phyloP scores from a whole-genome alignment of 257 asterid species.

The Echites panduratus region DNA sequence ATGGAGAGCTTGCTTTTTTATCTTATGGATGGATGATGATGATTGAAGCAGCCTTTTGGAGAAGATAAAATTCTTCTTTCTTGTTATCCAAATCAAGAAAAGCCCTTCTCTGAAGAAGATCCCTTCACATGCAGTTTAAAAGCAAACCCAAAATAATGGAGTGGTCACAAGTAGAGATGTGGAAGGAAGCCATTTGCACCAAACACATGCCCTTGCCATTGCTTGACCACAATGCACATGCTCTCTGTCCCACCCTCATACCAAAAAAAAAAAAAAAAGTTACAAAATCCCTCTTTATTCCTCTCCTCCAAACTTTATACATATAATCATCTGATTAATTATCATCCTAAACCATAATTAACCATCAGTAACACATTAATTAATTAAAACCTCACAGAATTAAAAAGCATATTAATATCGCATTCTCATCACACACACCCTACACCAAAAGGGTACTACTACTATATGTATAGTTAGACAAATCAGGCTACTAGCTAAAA shows the following conservation, averaged over 20 bases:
- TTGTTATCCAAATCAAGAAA: constrained; percentile 12
- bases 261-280: not conserved
- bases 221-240: constrained; percentile 39
- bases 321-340: constrained; percentile 10
- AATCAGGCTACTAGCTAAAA: not conserved
- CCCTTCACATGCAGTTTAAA: constrained; percentile 17
- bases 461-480: constrained; percentile 17
- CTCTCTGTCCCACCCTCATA: constrained; percentile 24
- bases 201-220: constrained; percentile 25
- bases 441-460: not conserved
- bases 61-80: not conserved
- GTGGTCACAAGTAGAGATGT: constrained; percentile 18
- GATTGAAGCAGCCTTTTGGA: not conserved
- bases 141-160: constrained; percentile 22
- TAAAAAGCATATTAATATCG: not conserved
- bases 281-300: constrained; percentile 13
- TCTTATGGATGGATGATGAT: not conserved
- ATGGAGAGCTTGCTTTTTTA: not conserved
- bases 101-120: constrained; percentile 1
- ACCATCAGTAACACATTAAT: not conserved
- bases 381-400: not conserved
- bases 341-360: constrained; percentile 17
- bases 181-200: constrained; percentile 21
- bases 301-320: constrained; percentile 14
- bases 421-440: constrained; percentile 8